These are phyloP conservation scores for Besnoitia besnoiti DNA, from an alignment of 169 alveolate species.

Conservation along the genomic window DNA sequence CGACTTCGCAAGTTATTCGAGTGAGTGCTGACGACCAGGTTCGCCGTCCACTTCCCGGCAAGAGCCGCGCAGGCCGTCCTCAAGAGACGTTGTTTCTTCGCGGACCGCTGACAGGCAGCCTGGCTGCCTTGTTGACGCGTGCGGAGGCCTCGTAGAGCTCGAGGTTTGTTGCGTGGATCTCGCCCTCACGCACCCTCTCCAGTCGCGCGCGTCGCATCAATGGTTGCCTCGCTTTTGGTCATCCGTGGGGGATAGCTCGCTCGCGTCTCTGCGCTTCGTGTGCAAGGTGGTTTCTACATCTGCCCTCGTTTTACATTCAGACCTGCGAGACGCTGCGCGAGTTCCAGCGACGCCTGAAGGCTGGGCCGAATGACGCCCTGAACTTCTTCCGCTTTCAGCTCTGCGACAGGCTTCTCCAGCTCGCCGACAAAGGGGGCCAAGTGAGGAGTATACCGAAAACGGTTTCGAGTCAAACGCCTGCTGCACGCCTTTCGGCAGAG, in stretches of 20 bases:
- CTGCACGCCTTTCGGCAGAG: no score
- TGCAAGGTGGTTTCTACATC: not conserved
- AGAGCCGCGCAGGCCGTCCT: no score
- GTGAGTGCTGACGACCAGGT: no score
- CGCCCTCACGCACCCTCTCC: no score
- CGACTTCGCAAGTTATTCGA: conserved; percentile 36
- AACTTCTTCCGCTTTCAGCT: not conserved
- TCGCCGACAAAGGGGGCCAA: conserved; percentile 32
- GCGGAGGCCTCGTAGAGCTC: no score
- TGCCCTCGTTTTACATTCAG: not conserved
- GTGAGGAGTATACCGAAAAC: not conserved
- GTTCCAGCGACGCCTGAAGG: not conserved
- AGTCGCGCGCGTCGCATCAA: no score
- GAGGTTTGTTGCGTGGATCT: no score
- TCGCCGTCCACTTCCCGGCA: no score
- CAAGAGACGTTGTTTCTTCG: no score
- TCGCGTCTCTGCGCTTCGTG: not conserved
- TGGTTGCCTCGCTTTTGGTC: not conserved
- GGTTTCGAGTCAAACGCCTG: no score
- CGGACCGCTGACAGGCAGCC: no score
- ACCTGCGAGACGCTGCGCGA: conserved; percentile 9
- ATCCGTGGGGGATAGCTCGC: not conserved
- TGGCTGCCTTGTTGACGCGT: no score
- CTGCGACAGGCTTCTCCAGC: conserved; percentile 40
- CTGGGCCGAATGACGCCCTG: not conserved